Evolutionary conservation across 176 grass and related monocot genomes (phyloP).

Genomic region (Areca catechu): DNA sequence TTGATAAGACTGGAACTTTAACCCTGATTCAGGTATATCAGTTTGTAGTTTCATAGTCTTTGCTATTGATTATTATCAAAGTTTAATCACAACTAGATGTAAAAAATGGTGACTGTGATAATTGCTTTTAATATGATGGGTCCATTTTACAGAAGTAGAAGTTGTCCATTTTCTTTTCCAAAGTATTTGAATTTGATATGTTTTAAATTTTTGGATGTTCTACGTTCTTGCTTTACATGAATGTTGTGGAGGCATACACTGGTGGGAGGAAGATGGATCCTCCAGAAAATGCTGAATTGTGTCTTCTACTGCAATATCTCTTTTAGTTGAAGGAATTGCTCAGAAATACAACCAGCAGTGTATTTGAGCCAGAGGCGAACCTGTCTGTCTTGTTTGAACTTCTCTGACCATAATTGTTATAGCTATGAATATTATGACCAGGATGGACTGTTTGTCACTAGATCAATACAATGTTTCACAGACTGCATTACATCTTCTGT

Average conservation of each 20-base stretch:
- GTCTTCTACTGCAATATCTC: conserved; percentile 30
- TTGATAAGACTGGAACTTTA: conserved; percentile 87
- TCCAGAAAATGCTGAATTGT: conserved; percentile 38
- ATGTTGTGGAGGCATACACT: conserved; percentile 55
- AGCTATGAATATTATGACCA: no score
- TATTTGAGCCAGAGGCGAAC: conserved; percentile 78
- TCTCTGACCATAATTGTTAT: no score
- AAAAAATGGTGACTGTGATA: no score
- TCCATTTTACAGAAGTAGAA: no score
- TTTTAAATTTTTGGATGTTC: background rate
- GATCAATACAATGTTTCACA: no score
- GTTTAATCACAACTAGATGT: no score
- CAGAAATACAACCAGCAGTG: conserved; percentile 74
- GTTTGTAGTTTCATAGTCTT: background rate
- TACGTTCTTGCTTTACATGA: conserved; percentile 50
- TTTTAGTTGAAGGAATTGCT: conserved; percentile 76
- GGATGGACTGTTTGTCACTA: no score
- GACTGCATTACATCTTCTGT: no score
- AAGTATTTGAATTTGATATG: no score
- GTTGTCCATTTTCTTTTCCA: no score
- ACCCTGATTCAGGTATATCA: conserved; percentile 69
- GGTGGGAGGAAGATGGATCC: conserved; percentile 64
- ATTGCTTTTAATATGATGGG: no score
- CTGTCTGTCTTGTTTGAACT: no score
- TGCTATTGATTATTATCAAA: conserved; percentile 2